Conservation (phyloP, 441 rosid genomes). For the Euphorbia celastroides region DNA sequence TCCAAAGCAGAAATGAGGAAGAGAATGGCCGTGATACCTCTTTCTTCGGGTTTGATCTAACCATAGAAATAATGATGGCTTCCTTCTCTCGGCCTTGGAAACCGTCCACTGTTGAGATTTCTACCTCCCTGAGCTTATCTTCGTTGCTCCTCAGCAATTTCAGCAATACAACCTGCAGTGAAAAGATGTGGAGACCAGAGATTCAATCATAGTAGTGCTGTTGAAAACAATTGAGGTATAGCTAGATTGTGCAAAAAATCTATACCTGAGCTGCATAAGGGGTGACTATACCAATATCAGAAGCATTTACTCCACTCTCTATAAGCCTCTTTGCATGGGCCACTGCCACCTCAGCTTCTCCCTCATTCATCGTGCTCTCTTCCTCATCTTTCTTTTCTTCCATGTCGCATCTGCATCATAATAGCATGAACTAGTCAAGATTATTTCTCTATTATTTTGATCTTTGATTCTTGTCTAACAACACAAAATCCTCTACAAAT, state of each 20-base stretch:
- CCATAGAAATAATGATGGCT: slow-evolving; percentile 92
- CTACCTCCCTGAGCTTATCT: slow-evolving; percentile 69
- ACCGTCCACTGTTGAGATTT: slow-evolving; percentile 94
- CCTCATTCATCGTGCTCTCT: slow-evolving; percentile 91
- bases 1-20: not conserved
- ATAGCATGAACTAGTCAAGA: slow-evolving; percentile 13
- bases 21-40: slow-evolving; percentile 41
- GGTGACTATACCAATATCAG: slow-evolving; percentile 84
- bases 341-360: slow-evolving; percentile 93
- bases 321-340: slow-evolving; percentile 87
- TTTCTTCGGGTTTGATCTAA: slow-evolving; percentile 79
- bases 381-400: slow-evolving; percentile 99
- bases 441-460: not conserved
- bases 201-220: too few species aligned
- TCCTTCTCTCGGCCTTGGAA: slow-evolving; percentile 97
- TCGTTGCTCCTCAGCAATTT: slow-evolving; percentile 68
- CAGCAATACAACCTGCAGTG: slow-evolving; percentile 60
- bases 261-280: slow-evolving; percentile 95
- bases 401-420: slow-evolving; percentile 76
- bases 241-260: not conserved
- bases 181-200: not conserved
- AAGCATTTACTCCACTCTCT: slow-evolving; percentile 64
- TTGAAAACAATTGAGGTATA: not conserved
- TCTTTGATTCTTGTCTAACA: not conserved
- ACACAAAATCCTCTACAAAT: not conserved